Percentiles rank a stretch among this genome's conserved stretches.
Conservation (phyloP, 2,329 filamentous ascomycete species). For the Zymoseptoria crescenta region DNA sequence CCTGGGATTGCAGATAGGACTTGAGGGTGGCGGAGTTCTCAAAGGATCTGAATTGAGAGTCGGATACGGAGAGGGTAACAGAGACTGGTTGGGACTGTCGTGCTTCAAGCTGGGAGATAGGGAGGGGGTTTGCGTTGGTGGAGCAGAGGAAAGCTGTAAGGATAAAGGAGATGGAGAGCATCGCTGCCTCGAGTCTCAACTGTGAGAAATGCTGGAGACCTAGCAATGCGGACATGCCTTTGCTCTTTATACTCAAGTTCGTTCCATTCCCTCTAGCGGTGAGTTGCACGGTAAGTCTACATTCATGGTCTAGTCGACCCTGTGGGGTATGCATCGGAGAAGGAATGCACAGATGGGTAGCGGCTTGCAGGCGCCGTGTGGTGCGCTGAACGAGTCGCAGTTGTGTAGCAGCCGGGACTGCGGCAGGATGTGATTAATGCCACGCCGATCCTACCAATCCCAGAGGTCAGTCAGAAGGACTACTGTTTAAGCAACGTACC, state of each 20-base stretch:
- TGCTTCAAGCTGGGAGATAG: background rate
- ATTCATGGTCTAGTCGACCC: background rate
- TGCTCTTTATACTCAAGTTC: background rate
- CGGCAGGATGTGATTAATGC: background rate
- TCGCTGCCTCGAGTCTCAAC: background rate
- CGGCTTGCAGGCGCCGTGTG: background rate
- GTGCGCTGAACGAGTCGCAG: background rate
- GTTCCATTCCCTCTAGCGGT: background rate
- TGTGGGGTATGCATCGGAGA: background rate
- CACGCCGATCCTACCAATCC: background rate
- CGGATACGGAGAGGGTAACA: constrained; percentile 5
- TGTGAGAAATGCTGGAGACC: background rate
- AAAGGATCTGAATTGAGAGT: constrained; percentile 7
- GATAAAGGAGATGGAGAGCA: background rate
- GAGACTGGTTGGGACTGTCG: constrained; percentile 6
- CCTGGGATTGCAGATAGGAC: constrained; percentile 4
- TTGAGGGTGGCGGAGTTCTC: constrained; percentile 6
- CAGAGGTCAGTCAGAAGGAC: background rate
- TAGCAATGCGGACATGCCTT: background rate
- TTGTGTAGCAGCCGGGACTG: background rate
- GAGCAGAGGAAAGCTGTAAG: background rate
- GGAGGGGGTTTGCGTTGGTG: background rate
- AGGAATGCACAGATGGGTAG: background rate
- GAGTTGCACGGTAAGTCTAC: background rate
- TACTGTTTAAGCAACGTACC: background rate